Percentiles rank a stretch among this genome's conserved stretches.
Evolutionary conservation across 495 filamentous ascomycete genomes (phyloP).

Genomic region (Hypoxylon fuscum): DNA sequence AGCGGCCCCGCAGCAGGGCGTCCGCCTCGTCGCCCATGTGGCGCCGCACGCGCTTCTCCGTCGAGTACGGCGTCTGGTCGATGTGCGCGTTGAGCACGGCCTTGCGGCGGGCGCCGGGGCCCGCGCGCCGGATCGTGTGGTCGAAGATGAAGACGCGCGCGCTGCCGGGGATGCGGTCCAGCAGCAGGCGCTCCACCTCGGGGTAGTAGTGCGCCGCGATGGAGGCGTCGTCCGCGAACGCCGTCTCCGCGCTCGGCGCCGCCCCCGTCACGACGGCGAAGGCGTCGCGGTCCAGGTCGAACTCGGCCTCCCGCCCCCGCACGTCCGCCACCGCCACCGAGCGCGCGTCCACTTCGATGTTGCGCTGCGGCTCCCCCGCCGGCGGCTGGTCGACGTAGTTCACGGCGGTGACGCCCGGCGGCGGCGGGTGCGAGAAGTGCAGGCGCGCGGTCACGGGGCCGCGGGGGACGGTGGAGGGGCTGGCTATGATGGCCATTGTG

Average conservation of each 20-base stretch:
- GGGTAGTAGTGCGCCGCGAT: constrained; percentile 82
- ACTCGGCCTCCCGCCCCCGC: constrained; percentile 69
- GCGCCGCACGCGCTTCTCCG: constrained; percentile 67
- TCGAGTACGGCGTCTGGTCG: constrained; percentile 78
- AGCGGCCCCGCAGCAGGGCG: constrained; percentile 65
- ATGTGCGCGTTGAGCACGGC: constrained; percentile 82
- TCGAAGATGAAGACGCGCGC: constrained; percentile 80
- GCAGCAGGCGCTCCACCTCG: constrained; percentile 74
- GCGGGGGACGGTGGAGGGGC: constrained; percentile 59
- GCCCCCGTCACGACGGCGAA: constrained; percentile 67
- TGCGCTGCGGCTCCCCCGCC: constrained; percentile 66
- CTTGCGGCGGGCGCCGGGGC: constrained; percentile 58
- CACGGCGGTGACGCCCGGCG: constrained; percentile 70
- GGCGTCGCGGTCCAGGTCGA: constrained; percentile 75
- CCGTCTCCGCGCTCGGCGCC: constrained; percentile 57
- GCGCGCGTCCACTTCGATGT: constrained; percentile 60
- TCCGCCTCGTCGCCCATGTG: constrained; percentile 70
- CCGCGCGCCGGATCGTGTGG: constrained; percentile 81
- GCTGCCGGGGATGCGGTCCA: constrained; percentile 67
- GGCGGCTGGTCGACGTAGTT: constrained; percentile 76
- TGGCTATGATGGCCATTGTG: constrained; percentile 47
- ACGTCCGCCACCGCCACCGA: constrained; percentile 70
- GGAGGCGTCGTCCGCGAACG: constrained; percentile 70
- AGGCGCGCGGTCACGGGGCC: constrained; percentile 72
- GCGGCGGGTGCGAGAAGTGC: constrained; percentile 73